Evolutionary conservation across 805 yeast species (phyloP), one percentile per base, ranked within the genome.

Genomic region (Saturnispora hagleri): DNA sequence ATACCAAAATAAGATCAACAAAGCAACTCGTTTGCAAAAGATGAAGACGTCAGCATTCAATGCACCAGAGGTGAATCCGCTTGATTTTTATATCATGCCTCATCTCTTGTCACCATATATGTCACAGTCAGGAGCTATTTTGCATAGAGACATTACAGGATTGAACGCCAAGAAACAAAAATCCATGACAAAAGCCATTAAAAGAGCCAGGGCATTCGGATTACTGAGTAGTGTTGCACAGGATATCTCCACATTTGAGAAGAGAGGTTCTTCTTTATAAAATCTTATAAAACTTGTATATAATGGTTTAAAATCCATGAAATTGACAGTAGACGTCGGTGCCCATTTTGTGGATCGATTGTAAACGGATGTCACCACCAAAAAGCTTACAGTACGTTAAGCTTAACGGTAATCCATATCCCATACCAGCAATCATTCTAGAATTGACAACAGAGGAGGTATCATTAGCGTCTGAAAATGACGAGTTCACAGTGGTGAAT

Each of bases 361-460:
- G 89, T 28, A 87, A 71, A 53, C 80, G 80, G 48, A 87, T 72
- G 45, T 71, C 72, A 2, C 93, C 93, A 42, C 84, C 84, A 63
- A 86, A 84, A 62, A 84, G 74, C 60, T 81, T 86, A 31, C 84
- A 80, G 60, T 86, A 86, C 0, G 88, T 84, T 58, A 80, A 71
- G 54, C 90, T 86, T 55, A 91, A 70, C 6, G 98, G 98, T 51
- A 91, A 68, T 0, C 99, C 99, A 63, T 89, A 91, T 0, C 98
- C 98, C 86, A 93, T 86, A 0, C 99, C 99, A 0, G 97, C 96
- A 35, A 91, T 80, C 8, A 76, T 71, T 59, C 77, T 77, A 51
- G 82, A 67, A 0, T 86, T 81, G 59, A 77, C 76, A 20, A 74
- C 72, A 1, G 53, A 55, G 10, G 50, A 47, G 5, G 67, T 65